Conservation (phyloP, 2,329 filamentous ascomycete species). For the Penicillium digitatum region DNA sequence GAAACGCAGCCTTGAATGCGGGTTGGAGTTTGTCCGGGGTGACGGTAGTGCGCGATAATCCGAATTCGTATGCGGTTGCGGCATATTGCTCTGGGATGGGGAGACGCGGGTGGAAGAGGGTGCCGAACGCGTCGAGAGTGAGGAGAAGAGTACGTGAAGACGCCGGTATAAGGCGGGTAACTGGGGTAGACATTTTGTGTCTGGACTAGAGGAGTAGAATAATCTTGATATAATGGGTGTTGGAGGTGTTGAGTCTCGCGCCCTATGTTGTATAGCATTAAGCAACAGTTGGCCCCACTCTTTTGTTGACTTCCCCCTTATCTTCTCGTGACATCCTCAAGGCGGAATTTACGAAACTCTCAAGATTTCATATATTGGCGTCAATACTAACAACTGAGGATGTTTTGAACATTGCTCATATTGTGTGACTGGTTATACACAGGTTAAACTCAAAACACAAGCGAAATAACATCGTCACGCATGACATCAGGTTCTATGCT, state of each 20-base stretch:
- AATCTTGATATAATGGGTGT: background rate
- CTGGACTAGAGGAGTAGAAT: background rate
- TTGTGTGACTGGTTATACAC: background rate
- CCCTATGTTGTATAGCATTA: too few relatives aligned
- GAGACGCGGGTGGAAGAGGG: constrained; percentile 42
- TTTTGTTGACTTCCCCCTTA: background rate
- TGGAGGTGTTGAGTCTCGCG: background rate
- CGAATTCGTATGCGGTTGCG: constrained; percentile 35
- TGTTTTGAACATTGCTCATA: background rate
- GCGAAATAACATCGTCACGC: background rate
- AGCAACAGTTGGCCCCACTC: background rate
- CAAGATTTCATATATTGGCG: too few relatives aligned
- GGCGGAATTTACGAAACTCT: background rate
- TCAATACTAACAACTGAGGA: rapidly evolving
- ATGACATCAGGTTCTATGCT: background rate
- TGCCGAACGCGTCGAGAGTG: constrained; percentile 46
- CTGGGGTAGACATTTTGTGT: background rate
- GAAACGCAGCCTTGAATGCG: constrained; percentile 39
- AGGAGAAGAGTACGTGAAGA: constrained; percentile 36
- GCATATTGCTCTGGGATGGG: constrained; percentile 42
- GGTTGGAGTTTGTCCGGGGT: constrained; percentile 28
- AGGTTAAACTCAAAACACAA: background rate
- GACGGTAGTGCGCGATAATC: constrained; percentile 28
- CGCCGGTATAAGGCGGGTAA: background rate
- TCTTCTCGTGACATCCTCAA: background rate